Evolutionary conservation across 345 rosid species (phyloP).

Genomic region (Populus euphratica): DNA sequence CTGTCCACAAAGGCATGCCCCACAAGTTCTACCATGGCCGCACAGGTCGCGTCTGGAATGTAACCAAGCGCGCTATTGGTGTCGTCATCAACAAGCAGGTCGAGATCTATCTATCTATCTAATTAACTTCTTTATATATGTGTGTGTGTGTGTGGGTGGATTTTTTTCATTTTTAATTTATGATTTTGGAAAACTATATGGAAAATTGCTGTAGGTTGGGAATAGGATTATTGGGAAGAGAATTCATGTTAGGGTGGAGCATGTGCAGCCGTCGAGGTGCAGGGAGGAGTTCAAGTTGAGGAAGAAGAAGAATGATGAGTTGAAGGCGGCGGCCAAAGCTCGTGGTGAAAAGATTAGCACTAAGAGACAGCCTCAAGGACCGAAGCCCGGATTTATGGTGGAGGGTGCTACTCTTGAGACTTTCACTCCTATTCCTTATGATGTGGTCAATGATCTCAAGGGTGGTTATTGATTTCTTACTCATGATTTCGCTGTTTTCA

Average conservation of each 20-base stretch:
- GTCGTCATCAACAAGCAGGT: conserved; percentile 72
- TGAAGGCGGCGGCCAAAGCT: conserved; percentile 62
- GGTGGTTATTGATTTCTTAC: conserved; percentile 40
- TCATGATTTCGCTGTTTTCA: background rate
- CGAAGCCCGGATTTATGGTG: conserved; percentile 61
- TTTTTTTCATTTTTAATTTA: background rate
- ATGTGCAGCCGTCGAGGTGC: conserved; percentile 61
- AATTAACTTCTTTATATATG: background rate
- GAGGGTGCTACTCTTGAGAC: conserved; percentile 69
- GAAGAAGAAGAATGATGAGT: conserved; percentile 46
- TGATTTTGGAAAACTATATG: background rate
- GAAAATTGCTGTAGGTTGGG: conserved; percentile 36
- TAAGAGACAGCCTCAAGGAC: conserved; percentile 61
- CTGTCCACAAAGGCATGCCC: conserved; percentile 64
- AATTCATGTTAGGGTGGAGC: conserved; percentile 61
- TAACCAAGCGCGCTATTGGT: conserved; percentile 69
- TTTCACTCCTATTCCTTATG: conserved; percentile 66
- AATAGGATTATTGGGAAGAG: conserved; percentile 57
- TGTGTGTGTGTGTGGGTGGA: no score
- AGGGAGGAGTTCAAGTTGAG: conserved; percentile 47
- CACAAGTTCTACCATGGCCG: conserved; percentile 75
- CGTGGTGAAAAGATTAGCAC: conserved; percentile 54
- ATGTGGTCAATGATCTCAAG: conserved; percentile 64
- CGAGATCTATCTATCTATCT: background rate
- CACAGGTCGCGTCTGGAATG: conserved; percentile 68